A percentile compares a stretch with the other conserved stretches of the same genome.
Conservation (phyloP, 2,329 filamentous ascomycete genomes). For the Fusarium nodosum region DNA sequence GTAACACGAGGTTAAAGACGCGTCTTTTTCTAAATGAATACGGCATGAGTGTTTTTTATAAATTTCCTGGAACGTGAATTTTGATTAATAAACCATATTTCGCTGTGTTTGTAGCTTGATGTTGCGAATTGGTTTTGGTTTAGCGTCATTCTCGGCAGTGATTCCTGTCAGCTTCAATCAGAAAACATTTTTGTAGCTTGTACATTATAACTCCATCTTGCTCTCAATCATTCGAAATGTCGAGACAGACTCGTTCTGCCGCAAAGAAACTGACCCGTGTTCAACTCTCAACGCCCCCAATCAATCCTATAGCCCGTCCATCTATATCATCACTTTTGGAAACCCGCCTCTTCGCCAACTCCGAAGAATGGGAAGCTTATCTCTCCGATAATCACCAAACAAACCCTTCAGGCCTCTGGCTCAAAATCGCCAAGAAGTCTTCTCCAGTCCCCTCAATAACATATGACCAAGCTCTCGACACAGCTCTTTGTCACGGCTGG, state of each 20-base stretch:
- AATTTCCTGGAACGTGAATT: rapidly evolving
- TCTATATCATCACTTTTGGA: not conserved
- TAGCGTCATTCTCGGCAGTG: slow-evolving; percentile 5
- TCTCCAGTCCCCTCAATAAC: slow-evolving; percentile 60
- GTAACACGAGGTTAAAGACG: rapidly evolving
- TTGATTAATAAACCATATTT: rapidly evolving
- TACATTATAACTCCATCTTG: no score
- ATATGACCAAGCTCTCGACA: slow-evolving; percentile 66
- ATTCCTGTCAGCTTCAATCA: not conserved
- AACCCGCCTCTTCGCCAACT: slow-evolving; percentile 32
- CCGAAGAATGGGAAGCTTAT: slow-evolving; percentile 37
- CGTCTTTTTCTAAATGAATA: rapidly evolving
- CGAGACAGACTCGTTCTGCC: slow-evolving; percentile 39
- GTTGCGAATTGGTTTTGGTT: not conserved
- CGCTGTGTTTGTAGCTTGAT: rapidly evolving
- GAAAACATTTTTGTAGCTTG: no score
- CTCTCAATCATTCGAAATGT: slow-evolving; percentile 11
- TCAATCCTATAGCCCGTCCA: rapidly evolving
- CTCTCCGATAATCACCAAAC: slow-evolving; percentile 32
- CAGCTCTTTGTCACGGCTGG: slow-evolving; percentile 72
- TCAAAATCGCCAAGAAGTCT: slow-evolving; percentile 64
- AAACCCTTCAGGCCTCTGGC: slow-evolving; percentile 57
- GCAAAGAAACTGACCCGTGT: slow-evolving; percentile 20
- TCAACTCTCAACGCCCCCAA: not conserved
- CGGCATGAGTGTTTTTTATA: rapidly evolving